Evolutionary conservation across 2,329 filamentous ascomycete genomes (phyloP), one percentile per base, ranked within the genome.

Genomic region (Aspergillus ochraceoroseus): DNA sequence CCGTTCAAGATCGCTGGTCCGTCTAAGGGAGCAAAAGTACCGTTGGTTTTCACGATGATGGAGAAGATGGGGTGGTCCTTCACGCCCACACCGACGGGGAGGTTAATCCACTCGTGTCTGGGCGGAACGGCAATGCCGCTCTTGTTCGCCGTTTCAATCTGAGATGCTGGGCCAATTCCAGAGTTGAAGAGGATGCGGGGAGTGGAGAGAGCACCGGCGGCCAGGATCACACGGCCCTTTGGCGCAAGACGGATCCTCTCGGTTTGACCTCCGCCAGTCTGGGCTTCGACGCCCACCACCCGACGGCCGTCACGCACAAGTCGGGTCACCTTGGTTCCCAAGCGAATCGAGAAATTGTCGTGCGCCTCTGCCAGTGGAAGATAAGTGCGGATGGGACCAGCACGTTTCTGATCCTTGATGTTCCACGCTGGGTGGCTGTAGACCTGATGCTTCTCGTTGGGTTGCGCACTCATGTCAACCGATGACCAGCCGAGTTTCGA

Each of bases 301-400:
- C 74, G 73, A 28, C 77, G 75, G 2, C 77, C 79, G 9, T 67
- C 68, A 11, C 83, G 78, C 13, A 84, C 64, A 8, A 85, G 72
- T 18, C 81, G 74, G 50, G 74, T 74, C n/a, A 83, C 81, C 26
- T 75, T 71, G 2, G 81, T 83, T 58, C 81, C 77, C 15, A 74
- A 75, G 70, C 77, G 79, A 25, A 87, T 66, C 39, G 76, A 72
- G 65, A 87, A 87, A 66, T 85, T 83, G 30, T 67, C 63, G 43
- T 77, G 70, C 15, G 66, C 65, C 32, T 70, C 69, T 1, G 80
- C 80, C 17, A 73, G 70, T 2, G 80, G 77, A 1, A 87, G 75
- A 54, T 87, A 87, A 0, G 83, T 83, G 3, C 77, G 77, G 58
- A 86, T 68, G 4, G 83, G 82, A 1, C 83, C 83, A 26, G 78